These are phyloP conservation scores for Xylariaceae sp. DNA, from an alignment of 2,329 filamentous ascomycete species.

Conservation along the genomic window DNA sequence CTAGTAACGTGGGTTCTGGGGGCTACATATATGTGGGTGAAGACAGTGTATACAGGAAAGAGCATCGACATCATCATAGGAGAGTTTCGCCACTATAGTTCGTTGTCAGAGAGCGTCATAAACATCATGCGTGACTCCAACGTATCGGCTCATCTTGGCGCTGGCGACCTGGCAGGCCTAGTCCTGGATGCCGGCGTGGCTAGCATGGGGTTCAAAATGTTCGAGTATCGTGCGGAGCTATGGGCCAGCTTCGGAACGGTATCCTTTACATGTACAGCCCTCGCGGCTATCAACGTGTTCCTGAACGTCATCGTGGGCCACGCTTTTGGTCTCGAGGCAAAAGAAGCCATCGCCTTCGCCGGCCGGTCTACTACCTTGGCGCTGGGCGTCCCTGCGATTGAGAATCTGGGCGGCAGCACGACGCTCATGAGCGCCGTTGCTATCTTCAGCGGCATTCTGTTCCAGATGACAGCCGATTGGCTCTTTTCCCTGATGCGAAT, in stretches of 20 bases:
- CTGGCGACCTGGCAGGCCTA: slow-evolving; percentile 38
- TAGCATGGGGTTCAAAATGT: slow-evolving; percentile 43
- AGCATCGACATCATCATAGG: slow-evolving; percentile 30
- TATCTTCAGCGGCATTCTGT: slow-evolving; percentile 41
- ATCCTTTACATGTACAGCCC: slow-evolving; percentile 34
- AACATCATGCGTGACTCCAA: slow-evolving; percentile 24
- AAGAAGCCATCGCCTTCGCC: slow-evolving; percentile 41
- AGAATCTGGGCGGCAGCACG: slow-evolving; percentile 37
- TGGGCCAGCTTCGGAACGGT: slow-evolving; percentile 37
- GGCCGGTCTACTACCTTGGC: slow-evolving; percentile 42
- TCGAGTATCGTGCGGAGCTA: slow-evolving; percentile 42
- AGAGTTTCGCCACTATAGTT: slow-evolving; percentile 35
- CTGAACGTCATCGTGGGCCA: slow-evolving; percentile 37
- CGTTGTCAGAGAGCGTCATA: slow-evolving; percentile 34
- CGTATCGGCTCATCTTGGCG: slow-evolving; percentile 33
- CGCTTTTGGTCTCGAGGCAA: slow-evolving; percentile 32
- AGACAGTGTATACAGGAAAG: slow-evolving; percentile 30
- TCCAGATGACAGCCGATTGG: slow-evolving; percentile 41
- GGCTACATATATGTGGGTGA: slow-evolving; percentile 40
- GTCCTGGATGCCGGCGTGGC: slow-evolving; percentile 42
- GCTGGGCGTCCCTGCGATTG: slow-evolving; percentile 38
- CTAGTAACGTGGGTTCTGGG: slow-evolving; percentile 37
- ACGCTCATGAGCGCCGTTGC: slow-evolving; percentile 40
- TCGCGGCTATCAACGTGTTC: slow-evolving; percentile 37
- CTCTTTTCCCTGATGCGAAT: slow-evolving; percentile 36